Evolutionary conservation across 306 rosid genomes (phyloP), one percentile per base, ranked within the genome.

Genomic region (Vachellia collinsii): DNA sequence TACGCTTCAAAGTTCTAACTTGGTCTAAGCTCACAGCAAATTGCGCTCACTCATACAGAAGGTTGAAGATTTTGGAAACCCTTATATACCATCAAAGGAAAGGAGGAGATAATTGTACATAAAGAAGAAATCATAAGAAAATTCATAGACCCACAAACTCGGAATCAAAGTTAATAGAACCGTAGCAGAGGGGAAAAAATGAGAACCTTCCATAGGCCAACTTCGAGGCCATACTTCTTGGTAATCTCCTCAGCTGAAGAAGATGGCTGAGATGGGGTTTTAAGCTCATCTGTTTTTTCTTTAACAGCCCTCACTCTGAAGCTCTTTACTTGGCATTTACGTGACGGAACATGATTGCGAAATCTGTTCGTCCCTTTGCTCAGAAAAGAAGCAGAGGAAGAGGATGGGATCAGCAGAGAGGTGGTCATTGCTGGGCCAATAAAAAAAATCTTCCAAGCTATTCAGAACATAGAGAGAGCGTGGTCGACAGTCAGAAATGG

Each of bases 201-300:
- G 79, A 77, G 84, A 74, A 94, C 98, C 97, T 92, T 90, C 98
- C 97, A 94, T 10, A 94, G 91, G 75, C 94, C 98, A 86, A 92
- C 97, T 85, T 94, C 97, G 73, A 94, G 97, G 51, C 97, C 98
- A 75, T 88, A 94, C 77, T 94, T 94, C 76, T 89, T 86, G 13
- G 98, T 88, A 51, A 94, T 80, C 58, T 92, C 97, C 14, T 94
- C 98, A 11, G 92, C 87, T 56, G 94, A 87, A 85, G 97, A 78
- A 46, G 92, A 81, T 11, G 37, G 38, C 19, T 61, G 67, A 25
- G 67, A 61, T 16, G 96, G 85, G 90, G 29, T 79, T 80, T 92
- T 78, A 43, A 83, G 86, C 87, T 92, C 87, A 78, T 91, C 97
- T 1, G 94, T 90, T 85, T 91, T 92, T 90, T 92, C 90, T 80